Evolutionary conservation across 108 stramenopile species (phyloP), one percentile per base, ranked within the genome.

Genomic region (Epipyxis sp.): DNA sequence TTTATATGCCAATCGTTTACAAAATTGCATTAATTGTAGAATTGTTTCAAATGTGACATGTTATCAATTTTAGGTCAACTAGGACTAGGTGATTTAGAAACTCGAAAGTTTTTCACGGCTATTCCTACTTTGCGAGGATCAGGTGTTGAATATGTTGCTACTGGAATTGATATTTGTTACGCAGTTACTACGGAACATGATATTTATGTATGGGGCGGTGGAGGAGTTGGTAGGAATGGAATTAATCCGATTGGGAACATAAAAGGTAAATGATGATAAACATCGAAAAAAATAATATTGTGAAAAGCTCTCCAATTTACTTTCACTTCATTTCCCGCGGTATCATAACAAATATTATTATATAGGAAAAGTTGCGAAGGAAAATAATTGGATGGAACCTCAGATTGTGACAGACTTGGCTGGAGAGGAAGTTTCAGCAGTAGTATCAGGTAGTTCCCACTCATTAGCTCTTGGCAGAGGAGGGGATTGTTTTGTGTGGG

Each of bases 171-270:
- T 30, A 77, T 89, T 2, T 59, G 59, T 2, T 81, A 89, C 44
- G 92, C 90, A 16, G 85, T 91, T 0, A 91, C 92, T 0, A 87
- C 83, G 42, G 85, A 88, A 50, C 85, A 89, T 69, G 88, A 89
- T 59, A 90, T 92, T 0, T 88, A 82, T 37, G 78, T 85, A 27
- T 92, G 91, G 91, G 92, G 92, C 46, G 89, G 87, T 1, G 77
- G 59, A 1, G 90, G 90, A 40, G 78, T 81, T 34, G 89, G 88
- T 1, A 79, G 84, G 13, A 83, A 78, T 30, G 89, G 90, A 0
- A 67, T 80, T 25, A 40, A 59, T 25, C 58, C 54, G 80, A 85
- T 58, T 65, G 59, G 37, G 80, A 67, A 13, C 42, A 44, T 35
- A 46, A 83, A 32, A 41, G 78, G n/a, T n/a, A n/a, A n/a, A n/a